These are phyloP conservation scores for Kondoa subrosea DNA, from an alignment of 768 basidiomycete genomes.

Conservation along the genomic window DNA sequence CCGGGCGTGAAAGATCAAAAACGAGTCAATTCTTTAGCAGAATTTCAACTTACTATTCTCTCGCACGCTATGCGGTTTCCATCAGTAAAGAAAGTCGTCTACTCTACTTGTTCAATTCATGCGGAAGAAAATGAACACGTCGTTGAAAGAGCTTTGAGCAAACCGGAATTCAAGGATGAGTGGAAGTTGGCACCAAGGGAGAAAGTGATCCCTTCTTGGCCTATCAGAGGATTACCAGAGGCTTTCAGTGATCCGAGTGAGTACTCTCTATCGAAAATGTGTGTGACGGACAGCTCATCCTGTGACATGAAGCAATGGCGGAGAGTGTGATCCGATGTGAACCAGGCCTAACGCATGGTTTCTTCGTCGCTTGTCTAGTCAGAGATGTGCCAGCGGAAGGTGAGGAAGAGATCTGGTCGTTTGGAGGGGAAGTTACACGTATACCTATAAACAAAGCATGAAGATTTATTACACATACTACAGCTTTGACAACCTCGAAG, in stretches of 20 bases:
- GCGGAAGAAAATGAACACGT: conserved; percentile 85
- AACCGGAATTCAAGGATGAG: conserved; percentile 46
- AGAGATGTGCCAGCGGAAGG: conserved; percentile 4
- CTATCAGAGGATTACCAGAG: conserved; percentile 53
- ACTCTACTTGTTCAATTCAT: conserved; percentile 94
- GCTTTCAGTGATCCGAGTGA: conserved; percentile 39
- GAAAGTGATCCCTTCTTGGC: conserved; percentile 66
- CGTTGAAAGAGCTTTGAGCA: conserved; percentile 53
- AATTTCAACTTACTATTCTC: conserved; percentile 80
- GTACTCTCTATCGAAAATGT: not conserved
- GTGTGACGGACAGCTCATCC: conserved; percentile 15
- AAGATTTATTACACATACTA: not conserved
- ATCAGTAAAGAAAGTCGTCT: conserved; percentile 61
- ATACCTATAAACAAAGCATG: not conserved
- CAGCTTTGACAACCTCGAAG: not conserved
- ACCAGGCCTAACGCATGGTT: conserved; percentile 74
- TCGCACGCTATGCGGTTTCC: conserved; percentile 91
- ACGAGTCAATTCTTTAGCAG: conserved; percentile 63
- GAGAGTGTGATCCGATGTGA: conserved; percentile 34
- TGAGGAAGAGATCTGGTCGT: not conserved
- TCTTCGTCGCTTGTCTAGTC: conserved; percentile 95
- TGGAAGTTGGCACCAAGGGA: conserved; percentile 54
- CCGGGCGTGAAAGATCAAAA: conserved; percentile 40
- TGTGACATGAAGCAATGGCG: conserved; percentile 38
- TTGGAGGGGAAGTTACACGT: not conserved